phyloP scores from a whole-genome alignment of 306 rosid genomes.

The Boehmeria nivea region DNA sequence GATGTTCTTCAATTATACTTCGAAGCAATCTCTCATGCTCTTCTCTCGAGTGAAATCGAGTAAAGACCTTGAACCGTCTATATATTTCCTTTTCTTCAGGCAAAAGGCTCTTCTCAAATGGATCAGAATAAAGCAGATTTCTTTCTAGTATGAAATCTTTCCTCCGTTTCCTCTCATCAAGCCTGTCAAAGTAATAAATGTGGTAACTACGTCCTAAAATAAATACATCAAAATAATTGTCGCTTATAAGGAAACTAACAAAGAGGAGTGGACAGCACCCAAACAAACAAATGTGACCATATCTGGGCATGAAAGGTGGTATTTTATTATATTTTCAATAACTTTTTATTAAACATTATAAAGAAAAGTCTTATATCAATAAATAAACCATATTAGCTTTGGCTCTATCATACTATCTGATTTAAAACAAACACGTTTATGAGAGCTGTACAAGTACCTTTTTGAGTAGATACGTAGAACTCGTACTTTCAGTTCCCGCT shows the following conservation, averaged over 20 bases:
- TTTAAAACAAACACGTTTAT: conserved; percentile 2
- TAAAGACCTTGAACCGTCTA: conserved; percentile 59
- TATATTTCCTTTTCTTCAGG: conserved; percentile 68
- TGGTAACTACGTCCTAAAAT: neutral
- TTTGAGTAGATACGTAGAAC: conserved; percentile 65
- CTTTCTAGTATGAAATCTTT: conserved; percentile 70
- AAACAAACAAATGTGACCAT: no score
- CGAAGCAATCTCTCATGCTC: conserved; percentile 60
- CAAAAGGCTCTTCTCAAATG: conserved; percentile 55
- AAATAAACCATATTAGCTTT: no score
- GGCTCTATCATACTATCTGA: neutral
- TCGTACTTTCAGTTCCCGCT: conserved; percentile 52
- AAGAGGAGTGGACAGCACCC: neutral
- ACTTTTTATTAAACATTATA: no score
- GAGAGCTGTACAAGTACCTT: conserved; percentile 36
- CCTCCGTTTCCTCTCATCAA: conserved; percentile 83
- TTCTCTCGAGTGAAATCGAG: conserved; percentile 73
- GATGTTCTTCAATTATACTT: conserved; percentile 66
- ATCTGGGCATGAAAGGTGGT: neutral
- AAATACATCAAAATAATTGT: neutral
- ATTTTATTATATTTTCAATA: no score
- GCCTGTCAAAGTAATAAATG: conserved; percentile 42
- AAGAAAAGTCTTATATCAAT: no score
- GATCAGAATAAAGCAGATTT: conserved; percentile 68
- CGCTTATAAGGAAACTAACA: neutral